Conservation (phyloP, 2,329 filamentous ascomycete species). For the Malbranchea zuffiana region DNA sequence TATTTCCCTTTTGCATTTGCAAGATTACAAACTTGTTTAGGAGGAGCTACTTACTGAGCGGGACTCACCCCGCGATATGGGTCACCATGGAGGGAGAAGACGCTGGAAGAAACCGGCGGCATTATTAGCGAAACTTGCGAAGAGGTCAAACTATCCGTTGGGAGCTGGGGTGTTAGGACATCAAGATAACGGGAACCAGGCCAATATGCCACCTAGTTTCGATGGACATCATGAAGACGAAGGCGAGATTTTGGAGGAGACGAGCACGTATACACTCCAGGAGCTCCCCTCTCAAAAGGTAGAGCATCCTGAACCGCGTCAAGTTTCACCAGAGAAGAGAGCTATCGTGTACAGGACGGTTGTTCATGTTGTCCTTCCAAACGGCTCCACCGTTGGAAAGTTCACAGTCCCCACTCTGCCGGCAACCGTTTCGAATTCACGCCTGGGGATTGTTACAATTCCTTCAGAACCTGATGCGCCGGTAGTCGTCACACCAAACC, state of each 20-base stretch:
- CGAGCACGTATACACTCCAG: too few relatives aligned
- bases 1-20: not conserved
- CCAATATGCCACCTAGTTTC: too few relatives aligned
- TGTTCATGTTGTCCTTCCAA: conserved; percentile 17
- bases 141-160: too few relatives aligned
- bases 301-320: too few relatives aligned
- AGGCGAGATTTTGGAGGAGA: too few relatives aligned
- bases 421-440: conserved; percentile 18
- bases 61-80: conserved; percentile 11
- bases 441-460: conserved; percentile 17
- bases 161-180: too few relatives aligned
- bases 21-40: too few relatives aligned
- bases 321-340: conserved; percentile 5
- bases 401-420: conserved; percentile 19
- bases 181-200: too few relatives aligned
- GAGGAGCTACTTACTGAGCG: too few relatives aligned
- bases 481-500: conserved; percentile 8
- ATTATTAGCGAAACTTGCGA: not conserved
- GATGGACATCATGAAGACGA: too few relatives aligned
- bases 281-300: too few relatives aligned
- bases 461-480: conserved; percentile 15
- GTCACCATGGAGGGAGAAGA: conserved; percentile 7
- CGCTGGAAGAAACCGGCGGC: conserved; percentile 1
- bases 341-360: conserved; percentile 17
- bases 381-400: conserved; percentile 17